Evolutionary conservation across 768 basidiomycete genomes (phyloP).

Genomic region (Collybia sp.): DNA sequence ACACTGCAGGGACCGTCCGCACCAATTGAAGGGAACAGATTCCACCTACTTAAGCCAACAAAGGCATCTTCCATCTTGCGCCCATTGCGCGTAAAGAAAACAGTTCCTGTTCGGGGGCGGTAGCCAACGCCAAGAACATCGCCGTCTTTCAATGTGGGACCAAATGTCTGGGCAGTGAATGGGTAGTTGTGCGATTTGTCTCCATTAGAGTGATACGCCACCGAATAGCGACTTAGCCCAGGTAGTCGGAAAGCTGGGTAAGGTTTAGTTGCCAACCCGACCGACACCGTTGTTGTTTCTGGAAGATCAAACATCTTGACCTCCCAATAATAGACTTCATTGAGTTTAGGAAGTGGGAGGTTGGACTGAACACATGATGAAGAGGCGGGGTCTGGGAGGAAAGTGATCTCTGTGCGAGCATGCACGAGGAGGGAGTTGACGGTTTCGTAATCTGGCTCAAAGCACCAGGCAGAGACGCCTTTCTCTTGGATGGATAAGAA

Average conservation of each 20-base stretch:
- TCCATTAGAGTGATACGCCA: constrained; percentile 94
- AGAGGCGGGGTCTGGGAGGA: constrained; percentile 93
- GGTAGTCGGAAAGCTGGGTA: constrained; percentile 93
- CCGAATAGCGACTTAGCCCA: constrained; percentile 79
- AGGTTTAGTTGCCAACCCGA: constrained; percentile 95
- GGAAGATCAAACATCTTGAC: constrained; percentile 99
- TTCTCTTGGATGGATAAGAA: constrained; percentile 99
- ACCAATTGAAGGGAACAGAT: constrained; percentile 95
- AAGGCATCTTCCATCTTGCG: constrained; percentile 97
- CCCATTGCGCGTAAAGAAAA: constrained; percentile 99
- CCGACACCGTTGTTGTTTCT: constrained; percentile 77
- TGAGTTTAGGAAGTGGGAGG: constrained; percentile 92
- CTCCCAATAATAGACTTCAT: constrained; percentile 99
- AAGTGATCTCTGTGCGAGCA: constrained; percentile 94
- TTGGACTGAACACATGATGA: constrained; percentile 96
- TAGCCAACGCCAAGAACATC: constrained; percentile 96
- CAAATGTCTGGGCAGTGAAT: constrained; percentile 82
- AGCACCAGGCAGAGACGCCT: constrained; percentile 98
- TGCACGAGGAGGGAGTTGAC: constrained; percentile 91
- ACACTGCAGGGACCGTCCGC: constrained; percentile 95
- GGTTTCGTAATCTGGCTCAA: constrained; percentile 97
- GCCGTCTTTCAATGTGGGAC: constrained; percentile 83
- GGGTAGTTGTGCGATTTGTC: constrained; percentile 98
- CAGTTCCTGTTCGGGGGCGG: constrained; percentile 91
- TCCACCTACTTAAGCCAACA: constrained; percentile 82